These are phyloP conservation scores for Biscogniauxia sp. DNA, from an alignment of 2,329 filamentous ascomycete genomes.

Conservation along the genomic window DNA sequence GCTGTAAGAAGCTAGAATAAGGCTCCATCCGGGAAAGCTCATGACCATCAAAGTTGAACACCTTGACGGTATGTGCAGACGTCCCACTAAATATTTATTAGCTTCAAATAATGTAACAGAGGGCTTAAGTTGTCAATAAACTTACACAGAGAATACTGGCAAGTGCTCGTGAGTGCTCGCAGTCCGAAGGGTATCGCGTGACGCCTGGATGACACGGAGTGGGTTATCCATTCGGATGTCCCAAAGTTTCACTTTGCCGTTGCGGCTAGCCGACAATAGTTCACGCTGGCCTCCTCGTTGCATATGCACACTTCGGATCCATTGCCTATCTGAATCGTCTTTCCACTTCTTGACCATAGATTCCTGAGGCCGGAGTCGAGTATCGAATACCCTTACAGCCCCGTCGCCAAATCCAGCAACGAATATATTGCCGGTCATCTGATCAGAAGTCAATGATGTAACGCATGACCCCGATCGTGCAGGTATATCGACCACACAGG, in stretches of 20 bases:
- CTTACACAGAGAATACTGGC: conserved; percentile 91
- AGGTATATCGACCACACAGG: conserved; percentile 90
- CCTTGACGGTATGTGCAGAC: conserved; percentile 81
- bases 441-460: conserved; percentile 92
- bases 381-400: conserved; percentile 90
- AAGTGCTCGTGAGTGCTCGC: conserved; percentile 94
- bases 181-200: conserved; percentile 75
- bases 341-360: conserved; percentile 98
- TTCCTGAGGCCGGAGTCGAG: conserved; percentile 76
- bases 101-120: conserved; percentile 9
- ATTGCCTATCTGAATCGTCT: conserved; percentile 78
- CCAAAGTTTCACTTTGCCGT: conserved; percentile 94
- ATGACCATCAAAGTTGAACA: conserved; percentile 83
- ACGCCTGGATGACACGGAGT: conserved; percentile 70
- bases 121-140: conserved; percentile 26
- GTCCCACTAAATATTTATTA: conserved; percentile 64
- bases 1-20: conserved; percentile 82
- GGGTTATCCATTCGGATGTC: conserved; percentile 86
- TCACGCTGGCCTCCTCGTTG: conserved; percentile 93
- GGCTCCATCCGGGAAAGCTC: conserved; percentile 83
- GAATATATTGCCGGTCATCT: conserved; percentile 95
- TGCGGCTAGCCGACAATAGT: conserved; percentile 83
- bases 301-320: conserved; percentile 96
- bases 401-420: conserved; percentile 96
- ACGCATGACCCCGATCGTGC: conserved; percentile 94